These are phyloP conservation scores for Penicillium tannophilum DNA, from an alignment of 495 filamentous ascomycete genomes.

Conservation along the genomic window DNA sequence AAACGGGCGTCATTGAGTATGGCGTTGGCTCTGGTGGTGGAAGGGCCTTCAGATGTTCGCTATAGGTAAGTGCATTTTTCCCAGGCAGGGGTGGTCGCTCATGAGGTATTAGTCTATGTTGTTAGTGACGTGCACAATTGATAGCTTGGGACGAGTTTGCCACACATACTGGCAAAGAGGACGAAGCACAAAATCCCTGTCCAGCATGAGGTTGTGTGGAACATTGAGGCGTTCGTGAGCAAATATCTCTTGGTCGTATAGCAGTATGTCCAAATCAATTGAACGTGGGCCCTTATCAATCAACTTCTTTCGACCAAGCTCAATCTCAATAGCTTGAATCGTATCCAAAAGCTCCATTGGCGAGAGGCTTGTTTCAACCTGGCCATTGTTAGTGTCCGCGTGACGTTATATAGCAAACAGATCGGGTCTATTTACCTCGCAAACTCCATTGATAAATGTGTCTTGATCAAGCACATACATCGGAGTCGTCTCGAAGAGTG, in stretches of 20 bases:
- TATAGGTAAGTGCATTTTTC: constrained; percentile 39
- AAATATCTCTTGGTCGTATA: constrained; percentile 73
- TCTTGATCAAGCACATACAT: constrained; percentile 95
- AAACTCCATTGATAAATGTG: constrained; percentile 88
- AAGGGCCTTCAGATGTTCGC: constrained; percentile 63
- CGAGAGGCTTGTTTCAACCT: constrained; percentile 80
- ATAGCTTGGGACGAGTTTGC: neutral
- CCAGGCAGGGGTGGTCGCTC: constrained; percentile 48
- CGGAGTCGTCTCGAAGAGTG: constrained; percentile 89
- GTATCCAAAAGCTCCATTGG: constrained; percentile 75
- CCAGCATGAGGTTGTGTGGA: constrained; percentile 82
- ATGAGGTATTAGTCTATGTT: constrained; percentile 62
- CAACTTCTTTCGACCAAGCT: constrained; percentile 75
- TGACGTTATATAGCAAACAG: neutral
- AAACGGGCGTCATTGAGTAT: constrained; percentile 72
- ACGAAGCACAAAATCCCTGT: constrained; percentile 90
- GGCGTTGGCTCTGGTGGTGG: constrained; percentile 52
- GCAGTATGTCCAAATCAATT: constrained; percentile 91
- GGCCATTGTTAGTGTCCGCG: constrained; percentile 11
- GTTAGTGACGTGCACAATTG: neutral
- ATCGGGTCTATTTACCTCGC: constrained; percentile 63
- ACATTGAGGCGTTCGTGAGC: constrained; percentile 73
- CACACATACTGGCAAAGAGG: constrained; percentile 77
- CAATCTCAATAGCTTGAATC: constrained; percentile 80
- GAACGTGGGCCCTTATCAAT: constrained; percentile 92